phyloP scores from a whole-genome alignment of 1,139 yeast genomes.

The Zygoascus hellenicus region DNA sequence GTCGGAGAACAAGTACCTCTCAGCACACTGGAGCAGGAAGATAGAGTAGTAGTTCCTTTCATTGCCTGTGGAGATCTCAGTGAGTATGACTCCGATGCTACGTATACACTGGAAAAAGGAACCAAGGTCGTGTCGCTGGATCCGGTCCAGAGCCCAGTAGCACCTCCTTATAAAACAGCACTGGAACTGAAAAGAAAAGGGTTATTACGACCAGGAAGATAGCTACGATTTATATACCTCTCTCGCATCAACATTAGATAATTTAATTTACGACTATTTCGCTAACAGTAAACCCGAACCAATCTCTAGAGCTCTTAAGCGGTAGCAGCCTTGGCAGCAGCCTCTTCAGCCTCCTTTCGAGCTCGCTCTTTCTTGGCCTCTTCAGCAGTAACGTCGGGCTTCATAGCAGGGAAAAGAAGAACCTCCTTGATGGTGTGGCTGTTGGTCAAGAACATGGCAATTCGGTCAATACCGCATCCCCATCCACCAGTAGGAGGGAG shows the following conservation, averaged over 20 bases:
- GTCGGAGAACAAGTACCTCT: slow-evolving; percentile 10
- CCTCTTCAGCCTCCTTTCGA: slow-evolving; percentile 3
- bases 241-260: not conserved
- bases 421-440: slow-evolving; percentile 98
- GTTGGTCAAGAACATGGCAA: slow-evolving; percentile 96
- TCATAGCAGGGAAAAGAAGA: slow-evolving; percentile 94
- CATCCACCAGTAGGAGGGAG: slow-evolving; percentile 99
- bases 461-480: slow-evolving; percentile 99
- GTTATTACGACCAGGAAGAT: slow-evolving; percentile 33
- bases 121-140: slow-evolving; percentile 48
- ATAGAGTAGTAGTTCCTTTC: slow-evolving; percentile 74
- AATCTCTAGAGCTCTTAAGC: not conserved
- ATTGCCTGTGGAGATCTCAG: slow-evolving; percentile 90
- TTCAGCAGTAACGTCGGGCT: slow-evolving; percentile 55
- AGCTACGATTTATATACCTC: not conserved
- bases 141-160: slow-evolving; percentile 92
- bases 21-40: slow-evolving; percentile 43
- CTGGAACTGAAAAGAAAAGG: slow-evolving; percentile 81
- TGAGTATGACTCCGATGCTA: slow-evolving; percentile 90
- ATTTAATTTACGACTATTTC: slow-evolving; percentile 19
- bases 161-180: slow-evolving; percentile 93
- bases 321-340: slow-evolving; percentile 13
- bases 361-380: slow-evolving; percentile 8
- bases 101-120: slow-evolving; percentile 58
- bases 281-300: not conserved